These are phyloP conservation scores for Endogone sp. DNA, from an alignment of 192 early-diverging fungal species.

Conservation along the genomic window DNA sequence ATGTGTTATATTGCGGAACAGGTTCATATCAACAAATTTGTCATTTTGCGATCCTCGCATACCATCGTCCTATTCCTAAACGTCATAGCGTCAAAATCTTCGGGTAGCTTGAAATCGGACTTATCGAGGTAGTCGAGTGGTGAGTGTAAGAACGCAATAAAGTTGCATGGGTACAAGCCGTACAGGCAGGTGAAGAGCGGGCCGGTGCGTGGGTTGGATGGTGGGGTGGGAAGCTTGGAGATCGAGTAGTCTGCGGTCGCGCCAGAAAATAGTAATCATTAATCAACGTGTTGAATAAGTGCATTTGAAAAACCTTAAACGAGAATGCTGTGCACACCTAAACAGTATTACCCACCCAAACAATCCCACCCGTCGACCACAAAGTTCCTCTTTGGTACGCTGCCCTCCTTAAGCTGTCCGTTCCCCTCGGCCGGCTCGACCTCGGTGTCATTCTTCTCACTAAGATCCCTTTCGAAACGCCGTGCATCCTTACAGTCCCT, in stretches of 20 bases:
- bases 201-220: constrained; percentile 45
- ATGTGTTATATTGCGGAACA: neutral
- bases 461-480: constrained; percentile 10
- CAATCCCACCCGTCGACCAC: constrained; percentile 26
- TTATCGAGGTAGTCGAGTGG: constrained; percentile 31
- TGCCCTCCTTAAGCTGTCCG: neutral
- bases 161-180: constrained; percentile 53
- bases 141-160: constrained; percentile 43
- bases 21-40: neutral
- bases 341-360: constrained; percentile 25
- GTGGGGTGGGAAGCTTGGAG: constrained; percentile 37
- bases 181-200: constrained; percentile 52
- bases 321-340: neutral
- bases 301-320: too few species aligned
- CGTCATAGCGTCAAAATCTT: constrained; percentile 37
- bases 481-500: constrained; percentile 34
- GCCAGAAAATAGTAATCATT: neutral
- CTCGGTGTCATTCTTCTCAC: constrained; percentile 6
- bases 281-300: too few species aligned
- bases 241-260: constrained; percentile 25
- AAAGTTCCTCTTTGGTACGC: neutral
- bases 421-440: neutral
- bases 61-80: constrained; percentile 34
- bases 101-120: constrained; percentile 19
- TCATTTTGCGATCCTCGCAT: neutral